Base-by-base conservation (phyloP, 108 stramenopile genomes). In the Cyclotella sp. region DNA sequence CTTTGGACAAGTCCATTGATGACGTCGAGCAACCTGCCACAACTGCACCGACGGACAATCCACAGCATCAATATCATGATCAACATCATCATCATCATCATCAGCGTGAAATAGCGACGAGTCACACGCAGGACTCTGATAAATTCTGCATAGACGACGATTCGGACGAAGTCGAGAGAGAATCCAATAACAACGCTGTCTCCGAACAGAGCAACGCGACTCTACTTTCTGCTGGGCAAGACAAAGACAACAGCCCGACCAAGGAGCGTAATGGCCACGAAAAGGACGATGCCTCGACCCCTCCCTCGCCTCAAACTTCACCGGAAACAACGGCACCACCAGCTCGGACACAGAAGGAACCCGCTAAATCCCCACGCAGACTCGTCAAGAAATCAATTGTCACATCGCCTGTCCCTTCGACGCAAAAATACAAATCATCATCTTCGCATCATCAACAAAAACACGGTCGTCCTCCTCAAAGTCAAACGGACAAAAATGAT, bases 131-230 rank as follows among this genome's bases (percentile, higher is more conserved):
- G 22, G 42, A 41, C 13, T 4, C 5, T 13, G 43, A 22, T 7
- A 26, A 66, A 45, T 66, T 66, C 43, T 4, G 64, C 45, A 66
- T 66, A 14, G 64, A 47, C 44, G 64, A 66, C 43, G 64, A 66
- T 13, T 63, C 62, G 41, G 64, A 46, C 30, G 64, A 45, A 16
- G 22, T 2, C 24, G 55, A 58, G 55, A 58, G 2, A 24, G 12
- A 16, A 58, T 26, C 19, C 55, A 58, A 24, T 27, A 26, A 24
- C 1, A 27, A 21, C 26, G 26, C 21, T 14, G 55, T 5, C 13
- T 58, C 55, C 19, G 26, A 24, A 21, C 24, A 24, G 55, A 28
- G 26, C 4, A 9, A 58, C 49, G 8, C 3, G 49, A 8, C 49
- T 7, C 49, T 8, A 16, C 16, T 51, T 19, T 19, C 16, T 51